Evolutionary conservation across 1,284 basidiomycete genomes (phyloP).

Genomic region (Inonotus obliquus): DNA sequence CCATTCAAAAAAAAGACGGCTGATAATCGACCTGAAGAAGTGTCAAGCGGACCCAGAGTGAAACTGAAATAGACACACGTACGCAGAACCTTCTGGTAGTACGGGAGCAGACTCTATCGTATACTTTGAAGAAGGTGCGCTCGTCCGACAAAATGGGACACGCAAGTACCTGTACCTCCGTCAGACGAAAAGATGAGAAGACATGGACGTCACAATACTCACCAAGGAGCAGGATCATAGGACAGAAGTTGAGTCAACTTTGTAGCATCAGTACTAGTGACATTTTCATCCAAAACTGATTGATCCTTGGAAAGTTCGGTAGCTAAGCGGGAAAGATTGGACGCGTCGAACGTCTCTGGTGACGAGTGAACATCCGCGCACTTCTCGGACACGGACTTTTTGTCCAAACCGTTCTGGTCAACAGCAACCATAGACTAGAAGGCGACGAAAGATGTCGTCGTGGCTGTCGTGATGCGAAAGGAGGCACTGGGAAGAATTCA

Average conservation of each 20-base stretch:
- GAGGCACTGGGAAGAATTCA: neutral
- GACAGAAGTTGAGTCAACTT: neutral
- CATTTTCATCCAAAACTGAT: neutral
- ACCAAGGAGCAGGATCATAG: conserved; percentile 14
- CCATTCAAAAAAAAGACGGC: conserved; percentile 63
- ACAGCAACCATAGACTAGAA: neutral
- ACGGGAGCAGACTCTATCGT: conserved; percentile 40
- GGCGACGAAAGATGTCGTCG: neutral
- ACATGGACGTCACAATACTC: neutral
- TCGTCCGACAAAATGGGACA: conserved; percentile 22
- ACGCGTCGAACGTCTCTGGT: neutral
- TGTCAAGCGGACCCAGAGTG: neutral
- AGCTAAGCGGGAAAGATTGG: conserved; percentile 5
- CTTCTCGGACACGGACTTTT: neutral
- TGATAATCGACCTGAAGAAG: conserved; percentile 27
- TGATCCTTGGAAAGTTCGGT: neutral
- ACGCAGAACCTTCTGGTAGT: conserved; percentile 40
- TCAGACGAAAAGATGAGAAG: neutral
- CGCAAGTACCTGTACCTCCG: conserved; percentile 5
- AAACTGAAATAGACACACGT: neutral
- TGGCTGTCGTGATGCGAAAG: neutral
- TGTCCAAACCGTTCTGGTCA: neutral
- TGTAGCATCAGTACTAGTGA: neutral
- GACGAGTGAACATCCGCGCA: neutral
- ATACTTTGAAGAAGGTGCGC: conserved; percentile 33